Conservation (phyloP, 2,329 filamentous ascomycete species). For the Penicillium sp. region DNA sequence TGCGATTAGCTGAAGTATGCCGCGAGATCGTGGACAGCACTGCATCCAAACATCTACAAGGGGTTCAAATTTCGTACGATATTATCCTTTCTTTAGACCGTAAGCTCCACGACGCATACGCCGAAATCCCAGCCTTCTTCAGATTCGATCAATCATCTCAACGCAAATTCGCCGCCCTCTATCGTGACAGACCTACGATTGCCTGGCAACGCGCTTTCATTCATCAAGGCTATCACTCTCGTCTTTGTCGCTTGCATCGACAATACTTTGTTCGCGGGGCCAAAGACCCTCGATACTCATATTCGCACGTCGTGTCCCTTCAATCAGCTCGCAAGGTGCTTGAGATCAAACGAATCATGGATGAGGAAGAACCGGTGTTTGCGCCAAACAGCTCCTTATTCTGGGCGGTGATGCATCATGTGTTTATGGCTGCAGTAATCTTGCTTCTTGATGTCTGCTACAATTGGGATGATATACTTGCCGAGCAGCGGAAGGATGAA, state of each 20-base stretch:
- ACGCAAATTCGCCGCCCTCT: conserved; percentile 27
- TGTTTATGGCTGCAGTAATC: conserved; percentile 42
- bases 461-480: conserved; percentile 39
- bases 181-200: conserved; percentile 28
- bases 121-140: conserved; percentile 37
- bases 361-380: conserved; percentile 27
- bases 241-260: conserved; percentile 41
- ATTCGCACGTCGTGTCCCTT: conserved; percentile 39
- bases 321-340: conserved; percentile 40
- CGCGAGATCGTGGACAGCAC: conserved; percentile 42
- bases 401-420: conserved; percentile 39
- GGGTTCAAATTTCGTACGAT: conserved; percentile 32
- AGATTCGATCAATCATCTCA: conserved; percentile 33
- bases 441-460: conserved; percentile 43
- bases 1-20: conserved; percentile 42
- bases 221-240: conserved; percentile 36
- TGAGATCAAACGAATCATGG: conserved; percentile 36
- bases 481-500: conserved; percentile 35
- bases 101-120: conserved; percentile 31
- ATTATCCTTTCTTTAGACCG: conserved; percentile 40
- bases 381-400: conserved; percentile 27
- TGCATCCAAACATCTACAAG: conserved; percentile 25
- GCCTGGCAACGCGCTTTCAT: conserved; percentile 37
- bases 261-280: conserved; percentile 41
- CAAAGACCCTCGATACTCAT: conserved; percentile 34